Percentiles rank a stretch among this genome's conserved stretches.
Evolutionary conservation across 768 basidiomycete genomes (phyloP).

Genomic region (Polyporus arcularius): DNA sequence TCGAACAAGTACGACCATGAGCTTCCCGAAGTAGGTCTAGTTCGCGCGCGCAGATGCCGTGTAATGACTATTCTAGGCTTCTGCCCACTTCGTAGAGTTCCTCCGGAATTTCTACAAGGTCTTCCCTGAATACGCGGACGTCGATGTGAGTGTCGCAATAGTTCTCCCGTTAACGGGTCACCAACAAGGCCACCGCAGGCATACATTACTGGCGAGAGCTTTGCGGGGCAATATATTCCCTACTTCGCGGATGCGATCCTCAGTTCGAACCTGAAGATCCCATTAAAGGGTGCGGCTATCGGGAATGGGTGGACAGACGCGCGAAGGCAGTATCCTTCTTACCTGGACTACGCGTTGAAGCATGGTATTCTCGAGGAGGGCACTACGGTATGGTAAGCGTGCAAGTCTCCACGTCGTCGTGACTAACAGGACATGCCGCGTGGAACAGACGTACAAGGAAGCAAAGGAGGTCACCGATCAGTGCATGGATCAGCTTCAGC

Average conservation of each 20-base stretch:
- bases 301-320: slow-evolving; percentile 99
- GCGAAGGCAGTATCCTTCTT: slow-evolving; percentile 84
- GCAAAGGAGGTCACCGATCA: slow-evolving; percentile 57
- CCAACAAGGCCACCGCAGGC: slow-evolving; percentile 56
- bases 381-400: slow-evolving; percentile 51
- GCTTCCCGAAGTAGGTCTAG: slow-evolving; percentile 56
- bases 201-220: slow-evolving; percentile 94
- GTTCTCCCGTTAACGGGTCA: background rate
- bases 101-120: slow-evolving; percentile 84
- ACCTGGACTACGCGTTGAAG: slow-evolving; percentile 82
- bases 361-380: slow-evolving; percentile 75
- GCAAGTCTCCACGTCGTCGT: background rate
- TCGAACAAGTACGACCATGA: slow-evolving; percentile 86
- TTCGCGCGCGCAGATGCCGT: background rate
- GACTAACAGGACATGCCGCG: too few relatives aligned
- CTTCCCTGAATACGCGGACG: slow-evolving; percentile 82
- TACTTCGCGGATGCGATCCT: slow-evolving; percentile 88
- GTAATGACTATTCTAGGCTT: slow-evolving; percentile 49
- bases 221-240: slow-evolving; percentile 97
- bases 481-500: slow-evolving; percentile 53
- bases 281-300: slow-evolving; percentile 81
- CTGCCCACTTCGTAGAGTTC: slow-evolving; percentile 81
- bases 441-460: slow-evolving; percentile 57
- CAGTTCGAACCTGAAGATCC: slow-evolving; percentile 55
- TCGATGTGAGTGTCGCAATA: slow-evolving; percentile 64